Percentiles rank a stretch among this genome's conserved stretches.
phyloP scores from a whole-genome alignment of 2,329 filamentous ascomycete genomes.

The Neonectria punicea region DNA sequence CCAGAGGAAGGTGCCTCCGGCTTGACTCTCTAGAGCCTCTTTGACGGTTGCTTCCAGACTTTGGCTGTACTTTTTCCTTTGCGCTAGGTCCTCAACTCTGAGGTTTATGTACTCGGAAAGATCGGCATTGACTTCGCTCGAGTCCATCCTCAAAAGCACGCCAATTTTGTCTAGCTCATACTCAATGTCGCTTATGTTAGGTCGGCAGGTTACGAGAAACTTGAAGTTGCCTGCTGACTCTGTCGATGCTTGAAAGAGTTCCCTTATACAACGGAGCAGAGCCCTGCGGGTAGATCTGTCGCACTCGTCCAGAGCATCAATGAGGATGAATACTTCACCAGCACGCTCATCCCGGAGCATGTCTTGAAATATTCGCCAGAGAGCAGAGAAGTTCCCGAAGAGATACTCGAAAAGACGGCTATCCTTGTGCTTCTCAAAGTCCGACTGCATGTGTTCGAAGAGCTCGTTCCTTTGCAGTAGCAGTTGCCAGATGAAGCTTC shows the following conservation, averaged over 20 bases:
- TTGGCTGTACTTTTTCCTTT: background rate
- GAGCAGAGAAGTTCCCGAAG: background rate
- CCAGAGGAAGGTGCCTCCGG: conserved; percentile 1
- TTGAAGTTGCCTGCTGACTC: background rate
- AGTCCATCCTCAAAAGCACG: background rate
- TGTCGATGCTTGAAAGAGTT: background rate
- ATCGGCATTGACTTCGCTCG: background rate
- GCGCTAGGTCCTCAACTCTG: background rate
- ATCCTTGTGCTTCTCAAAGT: background rate
- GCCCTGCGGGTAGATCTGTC: background rate
- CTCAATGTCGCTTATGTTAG: background rate
- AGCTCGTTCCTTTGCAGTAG: background rate
- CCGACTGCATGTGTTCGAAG: background rate
- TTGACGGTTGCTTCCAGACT: background rate
- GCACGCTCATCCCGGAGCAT: background rate
- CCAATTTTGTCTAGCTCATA: background rate
- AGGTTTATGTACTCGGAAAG: background rate
- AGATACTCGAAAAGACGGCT: background rate
- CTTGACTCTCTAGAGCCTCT: background rate
- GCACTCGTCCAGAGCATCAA: background rate
- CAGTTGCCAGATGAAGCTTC: conserved; percentile 15
- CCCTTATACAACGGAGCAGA: background rate
- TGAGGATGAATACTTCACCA: background rate
- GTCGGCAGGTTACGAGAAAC: background rate
- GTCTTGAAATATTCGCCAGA: background rate